A percentile compares a stretch with the other conserved stretches of the same genome.
Conservation (phyloP, 495 filamentous ascomycete species). For the Chaetomium fimeti region DNA sequence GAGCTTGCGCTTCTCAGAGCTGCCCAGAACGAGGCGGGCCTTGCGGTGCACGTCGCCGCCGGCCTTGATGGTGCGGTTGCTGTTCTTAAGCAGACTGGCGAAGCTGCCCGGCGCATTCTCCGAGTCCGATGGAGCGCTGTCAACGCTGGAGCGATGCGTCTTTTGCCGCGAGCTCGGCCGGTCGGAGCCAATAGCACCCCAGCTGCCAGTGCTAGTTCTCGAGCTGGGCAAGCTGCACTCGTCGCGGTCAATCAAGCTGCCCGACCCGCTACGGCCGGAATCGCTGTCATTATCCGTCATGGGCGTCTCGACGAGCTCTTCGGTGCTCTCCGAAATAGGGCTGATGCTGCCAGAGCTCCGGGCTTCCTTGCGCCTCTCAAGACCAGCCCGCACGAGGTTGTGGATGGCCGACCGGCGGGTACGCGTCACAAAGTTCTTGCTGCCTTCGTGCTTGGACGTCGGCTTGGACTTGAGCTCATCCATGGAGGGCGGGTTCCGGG, state of each 20-base stretch:
- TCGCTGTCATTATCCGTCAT: conserved; percentile 78
- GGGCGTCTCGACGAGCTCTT: conserved; percentile 66
- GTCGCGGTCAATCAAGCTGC: conserved; percentile 66
- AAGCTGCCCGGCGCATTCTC: conserved; percentile 48
- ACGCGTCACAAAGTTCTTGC: conserved; percentile 96
- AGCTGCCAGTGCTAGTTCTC: conserved; percentile 66
- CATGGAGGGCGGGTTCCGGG: conserved; percentile 84
- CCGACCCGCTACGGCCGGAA: conserved; percentile 73
- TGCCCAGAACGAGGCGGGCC: conserved; percentile 82
- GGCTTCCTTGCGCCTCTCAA: conserved; percentile 73
- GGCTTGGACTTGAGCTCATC: conserved; percentile 90
- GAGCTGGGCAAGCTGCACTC: conserved; percentile 70
- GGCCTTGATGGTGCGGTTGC: conserved; percentile 45
- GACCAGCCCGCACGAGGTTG: conserved; percentile 85
- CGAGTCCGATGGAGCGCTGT: conserved; percentile 56
- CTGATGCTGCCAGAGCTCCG: conserved; percentile 75
- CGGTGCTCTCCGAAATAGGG: conserved; percentile 77
- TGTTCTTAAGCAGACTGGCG: conserved; percentile 58
- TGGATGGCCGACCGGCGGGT: conserved; percentile 89
- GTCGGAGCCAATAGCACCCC: conserved; percentile 82
- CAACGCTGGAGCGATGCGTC: conserved; percentile 58
- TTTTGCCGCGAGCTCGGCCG: conserved; percentile 60
- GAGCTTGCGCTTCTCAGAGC: conserved; percentile 83
- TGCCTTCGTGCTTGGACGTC: conserved; percentile 90
- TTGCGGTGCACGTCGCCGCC: conserved; percentile 65